Evolutionary conservation across 2,329 filamentous ascomycete species (phyloP).

Genomic region (Volutella citrinella): DNA sequence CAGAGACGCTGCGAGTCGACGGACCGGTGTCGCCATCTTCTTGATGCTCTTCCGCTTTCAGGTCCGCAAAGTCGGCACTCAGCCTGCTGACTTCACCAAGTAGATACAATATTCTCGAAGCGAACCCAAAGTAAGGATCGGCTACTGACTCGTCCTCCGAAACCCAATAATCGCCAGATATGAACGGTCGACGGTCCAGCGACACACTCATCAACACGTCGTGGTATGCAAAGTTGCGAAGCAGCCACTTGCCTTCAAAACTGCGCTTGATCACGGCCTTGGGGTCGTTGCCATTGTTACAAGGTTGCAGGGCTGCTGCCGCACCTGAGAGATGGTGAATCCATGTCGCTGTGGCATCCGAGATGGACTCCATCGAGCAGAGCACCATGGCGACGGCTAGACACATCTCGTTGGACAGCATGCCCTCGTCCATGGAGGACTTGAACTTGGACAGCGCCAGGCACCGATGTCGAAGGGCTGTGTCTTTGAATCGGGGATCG

Average conservation of each 20-base stretch:
- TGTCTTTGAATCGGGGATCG: constrained; percentile 9
- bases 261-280: constrained; percentile 3
- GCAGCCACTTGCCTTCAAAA: constrained; percentile 19
- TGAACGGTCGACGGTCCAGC: constrained; percentile 4
- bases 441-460: constrained; percentile 11
- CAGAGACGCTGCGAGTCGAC: too few relatives aligned
- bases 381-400: constrained; percentile 20
- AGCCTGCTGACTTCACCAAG: constrained; percentile 3
- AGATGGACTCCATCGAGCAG: constrained; percentile 21
- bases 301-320: constrained; percentile 5
- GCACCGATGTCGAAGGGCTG: constrained; percentile 15
- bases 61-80: constrained; percentile 3
- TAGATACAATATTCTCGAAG: constrained; percentile 2
- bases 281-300: neutral
- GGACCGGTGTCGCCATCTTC: too few relatives aligned
- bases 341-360: constrained; percentile 15
- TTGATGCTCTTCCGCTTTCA: too few relatives aligned
- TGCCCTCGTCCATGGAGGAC: constrained; percentile 8
- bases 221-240: constrained; percentile 16
- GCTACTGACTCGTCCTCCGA: constrained; percentile 2
- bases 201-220: constrained; percentile 13
- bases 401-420: constrained; percentile 15
- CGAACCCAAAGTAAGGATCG: constrained; percentile 9
- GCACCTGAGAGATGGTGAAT: constrained; percentile 17
- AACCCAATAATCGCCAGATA: constrained; percentile 4